Evolutionary conservation across 2,329 filamentous ascomycete species (phyloP).

Genomic region (Epichloe festucae): DNA sequence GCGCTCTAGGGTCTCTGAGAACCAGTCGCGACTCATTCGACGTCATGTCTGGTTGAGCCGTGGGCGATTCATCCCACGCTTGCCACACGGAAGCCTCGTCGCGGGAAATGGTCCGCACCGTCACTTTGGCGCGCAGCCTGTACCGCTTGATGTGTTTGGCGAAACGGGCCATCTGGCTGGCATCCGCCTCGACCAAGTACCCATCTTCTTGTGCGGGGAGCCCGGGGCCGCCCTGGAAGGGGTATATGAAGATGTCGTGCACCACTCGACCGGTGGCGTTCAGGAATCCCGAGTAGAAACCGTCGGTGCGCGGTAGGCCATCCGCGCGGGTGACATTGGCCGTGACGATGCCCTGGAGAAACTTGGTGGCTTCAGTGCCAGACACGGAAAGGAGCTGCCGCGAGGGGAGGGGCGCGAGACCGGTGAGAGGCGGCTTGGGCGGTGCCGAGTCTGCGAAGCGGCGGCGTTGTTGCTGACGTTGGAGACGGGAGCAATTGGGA

Average conservation of each 20-base stretch:
- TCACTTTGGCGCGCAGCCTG: conserved; percentile 71
- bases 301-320: conserved; percentile 26
- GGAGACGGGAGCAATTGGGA: conserved; percentile 10
- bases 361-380: conserved; percentile 68
- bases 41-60: not conserved
- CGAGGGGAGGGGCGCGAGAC: conserved; percentile 48
- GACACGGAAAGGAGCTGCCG: conserved; percentile 68
- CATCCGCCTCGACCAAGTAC: conserved; percentile 73
- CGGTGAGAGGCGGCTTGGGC: conserved; percentile 31
- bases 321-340: conserved; percentile 31
- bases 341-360: conserved; percentile 80
- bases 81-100: conserved; percentile 60
- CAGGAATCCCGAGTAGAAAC: conserved; percentile 73
- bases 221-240: conserved; percentile 24
- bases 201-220: conserved; percentile 16
- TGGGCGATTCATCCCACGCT: conserved; percentile 48
- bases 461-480: conserved; percentile 13
- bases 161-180: conserved; percentile 46
- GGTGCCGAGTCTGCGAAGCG: conserved; percentile 19
- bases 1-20: conserved; percentile 40
- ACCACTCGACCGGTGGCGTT: conserved; percentile 75
- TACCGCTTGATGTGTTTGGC: conserved; percentile 68
- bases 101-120: conserved; percentile 49
- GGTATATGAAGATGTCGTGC: conserved; percentile 85
- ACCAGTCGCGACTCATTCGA: conserved; percentile 16